Evolutionary conservation across 2,329 filamentous ascomycete genomes (phyloP), one percentile per base, ranked within the genome.

Genomic region (Exophiala mesophila): DNA sequence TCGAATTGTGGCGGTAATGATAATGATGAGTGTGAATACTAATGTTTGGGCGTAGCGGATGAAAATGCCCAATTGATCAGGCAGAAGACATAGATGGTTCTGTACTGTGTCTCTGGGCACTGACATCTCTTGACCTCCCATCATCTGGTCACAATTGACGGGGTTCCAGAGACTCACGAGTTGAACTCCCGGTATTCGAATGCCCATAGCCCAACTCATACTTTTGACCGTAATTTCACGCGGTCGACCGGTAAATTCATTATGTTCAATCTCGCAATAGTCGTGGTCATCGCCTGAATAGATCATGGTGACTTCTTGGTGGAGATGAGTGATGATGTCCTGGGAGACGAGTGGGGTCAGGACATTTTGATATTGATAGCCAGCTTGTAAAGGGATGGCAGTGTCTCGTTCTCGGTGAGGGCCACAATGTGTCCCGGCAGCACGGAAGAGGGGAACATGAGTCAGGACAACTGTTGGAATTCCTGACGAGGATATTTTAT

Each of bases 201-300:
- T 85, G 6, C 92, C 89, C 92, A 97, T 97, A 13, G 88, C 88
- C 88, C 90, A 95, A 58, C 83, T 94, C 54, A 94, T 80, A 58
- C 84, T 89, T 68, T 98, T 98, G 56, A 97, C 88, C 0, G 92
- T 98, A 52, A 96, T 94, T 62, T 98, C 92, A 18, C 73, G 76
- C 4, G 72, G 74, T 0, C 71, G 68, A 23, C 73, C 74, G 50
- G 80, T 80, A 45, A 82, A 78, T 13, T 78, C 73, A 2, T 80
- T 78, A 63, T 98, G 92, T 1, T 82, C 74, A 5, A 97, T 69
- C 58, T 95, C 89, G 66, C 92, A 98, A 67, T 97, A 96, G 67
- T 98, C 92, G 67, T 98, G 92, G 59, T 98, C 92, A 57, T 98
- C 92, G 8, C 92, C 92, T 0, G 88, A 95, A 60, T 97, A 98